Evolutionary conservation across 2,329 filamentous ascomycete species (phyloP).

Genomic region (Diplodia corticola): DNA sequence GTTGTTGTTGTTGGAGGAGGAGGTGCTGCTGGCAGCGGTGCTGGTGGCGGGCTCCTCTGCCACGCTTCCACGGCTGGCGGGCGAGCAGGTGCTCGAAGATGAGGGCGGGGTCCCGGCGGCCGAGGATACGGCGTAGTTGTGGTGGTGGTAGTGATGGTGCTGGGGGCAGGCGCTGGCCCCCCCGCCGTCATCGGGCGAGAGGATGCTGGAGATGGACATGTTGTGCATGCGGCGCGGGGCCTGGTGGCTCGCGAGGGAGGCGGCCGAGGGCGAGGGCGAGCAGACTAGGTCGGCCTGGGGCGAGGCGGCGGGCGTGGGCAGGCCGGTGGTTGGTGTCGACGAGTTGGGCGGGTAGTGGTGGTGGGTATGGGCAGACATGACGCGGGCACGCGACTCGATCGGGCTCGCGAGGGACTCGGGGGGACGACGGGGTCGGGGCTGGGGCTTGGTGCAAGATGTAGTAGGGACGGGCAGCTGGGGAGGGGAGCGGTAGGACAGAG

Average conservation of each 20-base stretch:
- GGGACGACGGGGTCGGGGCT: background rate
- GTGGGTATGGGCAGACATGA: constrained; percentile 11
- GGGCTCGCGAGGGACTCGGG: background rate
- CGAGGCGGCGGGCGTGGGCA: constrained; percentile 20
- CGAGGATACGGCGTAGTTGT: background rate
- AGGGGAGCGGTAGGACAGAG: constrained; percentile 20
- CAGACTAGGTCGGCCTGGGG: constrained; percentile 6
- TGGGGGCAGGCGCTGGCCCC: background rate
- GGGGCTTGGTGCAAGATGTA: constrained; percentile 13
- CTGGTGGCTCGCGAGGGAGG: background rate
- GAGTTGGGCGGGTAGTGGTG: background rate
- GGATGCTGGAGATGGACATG: constrained; percentile 22
- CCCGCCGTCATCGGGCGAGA: constrained; percentile 7
- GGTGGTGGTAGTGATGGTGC: background rate
- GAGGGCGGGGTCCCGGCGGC: background rate
- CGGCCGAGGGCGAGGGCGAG: background rate
- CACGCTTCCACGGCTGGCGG: background rate
- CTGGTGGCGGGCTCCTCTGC: background rate
- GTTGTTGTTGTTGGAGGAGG: too few species aligned
- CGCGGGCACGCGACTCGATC: background rate
- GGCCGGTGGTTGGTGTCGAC: background rate
- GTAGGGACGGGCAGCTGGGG: constrained; percentile 16
- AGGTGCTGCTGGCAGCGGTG: background rate
- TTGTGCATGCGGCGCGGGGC: constrained; percentile 20
- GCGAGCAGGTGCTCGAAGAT: background rate